Base-by-base conservation (phyloP, 2,329 filamentous ascomycete species). In the Talaromyces amestolkiae region DNA sequence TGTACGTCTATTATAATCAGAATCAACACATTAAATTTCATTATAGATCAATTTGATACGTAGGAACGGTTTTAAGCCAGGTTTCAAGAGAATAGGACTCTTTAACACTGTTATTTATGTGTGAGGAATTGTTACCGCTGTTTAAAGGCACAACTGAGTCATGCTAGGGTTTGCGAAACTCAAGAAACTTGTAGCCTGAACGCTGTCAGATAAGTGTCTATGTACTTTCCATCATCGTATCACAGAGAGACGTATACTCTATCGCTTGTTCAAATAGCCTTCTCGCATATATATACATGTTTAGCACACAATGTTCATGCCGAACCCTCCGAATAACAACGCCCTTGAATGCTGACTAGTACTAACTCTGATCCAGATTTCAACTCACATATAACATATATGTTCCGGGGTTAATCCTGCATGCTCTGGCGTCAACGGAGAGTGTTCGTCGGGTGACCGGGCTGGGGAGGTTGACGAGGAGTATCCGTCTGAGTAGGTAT, bases 401-500 rank as follows among this genome's bases (percentile, higher is more conserved):
- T 75, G 75, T 15, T 45, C 49, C 19, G 79, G 78, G 17, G 79
- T 80, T 66, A 75, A 75, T n/a, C 75, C 73, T 37, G 72, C 73
- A 8, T 78, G 80, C 58, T 78, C 72, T 19, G 80, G 80, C 5
- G 80, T 82, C 35, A 78, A 70, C 58, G 80, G 80, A 60, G 77
- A 77, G 19, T 47, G 58, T 35, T 73, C 72, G 65, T 76, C 74
- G 58, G 77, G 69, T 41, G 77, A 78, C 49, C 73, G 72, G 63
- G 76, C 76, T 24, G 78, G 74, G 51, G 80, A 81, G n/a, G 77
- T 79, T 22, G 78, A 78, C 59, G 77, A 72, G 63, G 78, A 80
- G 43, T 76, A 73, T 65, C 79, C 77, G 69, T 79, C 76, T 49
- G 77, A 72, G 64, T 77, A 78, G 60, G 75, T 71, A 72, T 76